Base-by-base conservation (phyloP, 345 rosid species). In the Citrus hindsii region DNA sequence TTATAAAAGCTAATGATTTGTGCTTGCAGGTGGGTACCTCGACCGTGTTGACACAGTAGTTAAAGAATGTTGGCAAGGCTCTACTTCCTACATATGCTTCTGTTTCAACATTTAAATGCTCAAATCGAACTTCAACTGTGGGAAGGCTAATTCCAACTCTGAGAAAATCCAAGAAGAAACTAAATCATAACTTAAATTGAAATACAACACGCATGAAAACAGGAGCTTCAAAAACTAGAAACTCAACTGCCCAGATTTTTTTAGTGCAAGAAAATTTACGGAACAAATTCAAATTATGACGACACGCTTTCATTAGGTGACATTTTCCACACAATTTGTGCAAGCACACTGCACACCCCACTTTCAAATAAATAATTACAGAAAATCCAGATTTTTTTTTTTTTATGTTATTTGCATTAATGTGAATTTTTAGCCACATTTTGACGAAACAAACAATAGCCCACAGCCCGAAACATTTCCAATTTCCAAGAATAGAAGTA, bases 81-180 rank as follows among this genome's bases (percentile, higher is more conserved):
- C 85, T 85, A 81, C 82, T 83, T 67, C 88, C 93, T 10, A 75
- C 86, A 71, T 79, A 55, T 6, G 87, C 87, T 58, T 85, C 81
- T 48, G 89, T 87, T 76, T 86, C 87, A 22, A 88, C 30, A 58
- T 80, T 86, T 38, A 90, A 67, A 77, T 85, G 82, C 79, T 90
- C 85, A 35, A 81, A 90, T 75, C 91, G 80, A 6, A 90, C 91
- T 83, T 88, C 90, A 12, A 87, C 83, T 2, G 89, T 82, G 7
- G 93, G 93, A 55, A 85, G 53, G 0, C 83, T 76, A 8, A 90
- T 84, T 40, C 93, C 90, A 69, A 90, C 93, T 75, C 93, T 88
- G 80, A 25, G 65, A 71, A 71, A 53, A 30, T 30, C 61, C 33
- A 30, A 70, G 24, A 28, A 42, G 7, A 48, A 27, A 40, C 2